Percentiles rank a stretch among this genome's conserved stretches.
Conservation (phyloP, 2,329 filamentous ascomycete genomes). For the Fusarium dlaminii region DNA sequence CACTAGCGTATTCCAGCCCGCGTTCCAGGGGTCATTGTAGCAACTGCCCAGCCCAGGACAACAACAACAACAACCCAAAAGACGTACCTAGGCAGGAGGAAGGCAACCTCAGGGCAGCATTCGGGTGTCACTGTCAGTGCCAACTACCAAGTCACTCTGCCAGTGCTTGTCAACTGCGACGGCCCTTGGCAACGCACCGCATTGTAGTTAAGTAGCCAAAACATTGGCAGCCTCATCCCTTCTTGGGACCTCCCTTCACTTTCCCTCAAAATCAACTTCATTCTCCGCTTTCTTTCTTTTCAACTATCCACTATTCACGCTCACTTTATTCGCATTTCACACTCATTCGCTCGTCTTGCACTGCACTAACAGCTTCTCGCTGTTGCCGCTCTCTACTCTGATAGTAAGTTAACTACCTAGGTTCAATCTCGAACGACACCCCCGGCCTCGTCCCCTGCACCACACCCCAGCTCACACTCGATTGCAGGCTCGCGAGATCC, state of each 20-base stretch:
- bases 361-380: slow-evolving; percentile 11
- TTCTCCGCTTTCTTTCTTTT: slow-evolving; percentile 7
- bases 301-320: background rate
- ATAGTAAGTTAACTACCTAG: background rate
- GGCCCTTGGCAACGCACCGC: slow-evolving; percentile 13
- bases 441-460: slow-evolving; percentile 1
- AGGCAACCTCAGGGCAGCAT: background rate
- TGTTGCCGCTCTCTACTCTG: slow-evolving; percentile 7
- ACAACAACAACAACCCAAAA: background rate
- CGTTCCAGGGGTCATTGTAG: slow-evolving; percentile 29
- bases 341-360: background rate
- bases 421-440: slow-evolving; percentile 1
- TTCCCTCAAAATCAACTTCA: slow-evolving; percentile 16
- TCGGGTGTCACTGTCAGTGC: background rate
- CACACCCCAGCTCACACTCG: slow-evolving; percentile 26
- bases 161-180: slow-evolving; percentile 27
- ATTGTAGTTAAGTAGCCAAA: slow-evolving; percentile 31
- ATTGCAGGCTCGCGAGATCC: slow-evolving; percentile 34
- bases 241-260: slow-evolving; percentile 25
- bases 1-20: slow-evolving; percentile 12
- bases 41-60: background rate
- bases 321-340: background rate
- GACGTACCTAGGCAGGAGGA: background rate
- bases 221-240: slow-evolving; percentile 42
- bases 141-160: background rate